Evolutionary conservation across 2,329 filamentous ascomycete genomes (phyloP).

Genomic region (Pseudogymnoascus sp.): DNA sequence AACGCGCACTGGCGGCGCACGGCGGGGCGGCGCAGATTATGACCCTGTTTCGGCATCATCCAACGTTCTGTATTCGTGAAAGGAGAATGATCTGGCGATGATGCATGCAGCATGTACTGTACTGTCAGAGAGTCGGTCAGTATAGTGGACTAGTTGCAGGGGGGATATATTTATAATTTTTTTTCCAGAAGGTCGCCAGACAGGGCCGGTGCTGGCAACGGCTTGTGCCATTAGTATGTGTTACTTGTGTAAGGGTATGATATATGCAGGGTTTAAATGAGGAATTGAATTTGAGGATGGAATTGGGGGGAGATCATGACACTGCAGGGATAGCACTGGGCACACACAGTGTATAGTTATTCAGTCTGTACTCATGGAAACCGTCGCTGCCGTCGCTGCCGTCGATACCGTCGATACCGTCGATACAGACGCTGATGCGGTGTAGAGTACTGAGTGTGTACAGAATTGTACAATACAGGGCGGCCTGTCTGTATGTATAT

Average conservation of each 20-base stretch:
- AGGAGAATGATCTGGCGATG: background rate
- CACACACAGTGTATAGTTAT: background rate
- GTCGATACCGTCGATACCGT: background rate
- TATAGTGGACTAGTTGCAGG: background rate
- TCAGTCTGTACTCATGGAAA: background rate
- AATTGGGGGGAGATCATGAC: background rate
- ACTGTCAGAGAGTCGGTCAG: background rate
- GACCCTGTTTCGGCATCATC: background rate
- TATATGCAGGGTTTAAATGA: background rate
- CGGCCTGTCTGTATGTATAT: background rate
- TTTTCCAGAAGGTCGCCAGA: background rate
- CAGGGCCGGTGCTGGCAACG: background rate
- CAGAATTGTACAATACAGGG: background rate
- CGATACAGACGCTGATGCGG: background rate
- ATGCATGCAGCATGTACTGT: background rate
- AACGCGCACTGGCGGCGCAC: background rate
- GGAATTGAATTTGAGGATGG: background rate
- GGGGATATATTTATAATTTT: background rate
- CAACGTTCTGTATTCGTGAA: background rate
- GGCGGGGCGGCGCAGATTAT: background rate
- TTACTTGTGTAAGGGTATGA: background rate
- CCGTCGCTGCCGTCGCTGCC: background rate
- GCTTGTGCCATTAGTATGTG: background rate
- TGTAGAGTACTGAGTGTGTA: background rate
- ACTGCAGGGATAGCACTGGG: background rate